Base-by-base conservation (phyloP, 306 rosid species). In the Corylus heterophylla region DNA sequence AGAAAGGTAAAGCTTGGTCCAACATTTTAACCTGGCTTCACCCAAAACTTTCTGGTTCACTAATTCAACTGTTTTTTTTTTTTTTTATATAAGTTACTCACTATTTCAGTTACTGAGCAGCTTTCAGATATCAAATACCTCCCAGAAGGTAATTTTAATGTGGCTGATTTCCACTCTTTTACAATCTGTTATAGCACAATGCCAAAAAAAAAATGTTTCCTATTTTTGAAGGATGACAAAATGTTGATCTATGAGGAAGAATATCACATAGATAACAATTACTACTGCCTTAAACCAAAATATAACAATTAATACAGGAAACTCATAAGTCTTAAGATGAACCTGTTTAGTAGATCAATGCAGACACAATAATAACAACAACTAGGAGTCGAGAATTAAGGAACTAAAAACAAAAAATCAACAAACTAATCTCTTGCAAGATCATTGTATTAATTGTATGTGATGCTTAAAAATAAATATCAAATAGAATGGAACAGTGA, bases 31-130 rank as follows among this genome's bases (percentile, higher is more conserved):
- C 52, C 50, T 27, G 17, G 66, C 73, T 72, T 59, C 48, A 79
- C 73, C 67, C 29, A 79, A 61, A 61, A 4, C 49, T 49, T 79
- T 72, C 31, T 10, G 10, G 56, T 79, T 72, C 61, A 61, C 31
- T 61, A 71, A 58, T n/a, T 16, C 12, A 35, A 69, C 17, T 22
- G 37, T 42, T 69, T 37, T 37, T 37, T 1, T 29, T 29, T 29
- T 29, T 29, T 29, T 29, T 29, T 29, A 1, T 31, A 31, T 31
- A 31, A 31, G 35, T 31, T 39, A 39, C 44, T 39, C 67, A 50
- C 29, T 61, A 70, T 49, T n/a, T 16, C 8, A 37, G 37, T 44
- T 69, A 44, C 48, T 27, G 12, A 78, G 29, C 49, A 47, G 25
- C 12, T 54, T 68, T 54, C 42, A 0, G 18, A 54, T 52, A 76